Base-by-base conservation (phyloP, 2,329 filamentous ascomycete species). In the Stemphylium lycopersici region DNA sequence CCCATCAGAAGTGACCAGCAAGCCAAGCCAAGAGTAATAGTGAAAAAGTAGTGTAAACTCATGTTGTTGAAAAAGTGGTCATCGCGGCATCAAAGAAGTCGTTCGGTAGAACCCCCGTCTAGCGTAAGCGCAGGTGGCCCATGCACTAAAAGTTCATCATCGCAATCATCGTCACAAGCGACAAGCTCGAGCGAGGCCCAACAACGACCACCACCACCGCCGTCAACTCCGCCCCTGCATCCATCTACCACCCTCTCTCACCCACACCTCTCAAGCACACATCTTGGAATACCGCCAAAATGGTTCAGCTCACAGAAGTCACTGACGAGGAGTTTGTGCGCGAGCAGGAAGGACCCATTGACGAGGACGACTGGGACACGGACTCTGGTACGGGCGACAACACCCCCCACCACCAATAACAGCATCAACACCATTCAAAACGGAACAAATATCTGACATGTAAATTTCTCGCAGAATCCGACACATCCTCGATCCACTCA, bases 231-330 rank as follows among this genome's bases (percentile, higher is more conserved):
- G 13, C 47, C 43, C 33, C 48, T 29, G 26, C 48, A n/a, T 46
- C 26, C n/a, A 26, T 54, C 49, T 16, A 18, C 18, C 44, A 18
- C 47, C 11, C 20, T 22, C 26, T 48, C 36, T 31, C 18, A 7
- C n/a, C n/a, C 26, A 16, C 46, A 15, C 12, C 32, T 20, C 47
- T 48, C 12, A 26, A 13, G 4, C 18, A 18, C 12, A 20, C 44
- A 33, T 7, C 18, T 10, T 29, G 47, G 26, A 38, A 11, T 7
- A 13, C 62, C 59, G 60, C 58, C 79, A 87, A 78, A 70, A 97
- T 98, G 93, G 93, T 98, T 78, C 91, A 93, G 80, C 90, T 98
- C 75, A 90, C 91, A 75, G 93, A 98, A 83, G 93, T 98, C 73
- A 89, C 96, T 76, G 93, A 98, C 76, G 93, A 97, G 84, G 90